phyloP scores from a whole-genome alignment of 129 eudicot species.

The Logfia minima region DNA sequence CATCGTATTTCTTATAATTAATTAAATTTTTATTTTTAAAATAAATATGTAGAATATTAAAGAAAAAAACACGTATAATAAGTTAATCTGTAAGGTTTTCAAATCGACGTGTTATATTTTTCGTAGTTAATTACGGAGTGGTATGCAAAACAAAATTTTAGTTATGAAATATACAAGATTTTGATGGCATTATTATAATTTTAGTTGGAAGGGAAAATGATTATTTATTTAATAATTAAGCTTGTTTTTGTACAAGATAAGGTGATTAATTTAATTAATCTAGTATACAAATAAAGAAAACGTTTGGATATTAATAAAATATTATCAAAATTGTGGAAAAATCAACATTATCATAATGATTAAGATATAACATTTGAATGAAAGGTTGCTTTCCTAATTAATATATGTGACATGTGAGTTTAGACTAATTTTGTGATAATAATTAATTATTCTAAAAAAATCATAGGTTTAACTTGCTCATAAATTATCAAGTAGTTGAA shows the following conservation, averaged over 20 bases:
- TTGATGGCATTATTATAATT: too few species aligned
- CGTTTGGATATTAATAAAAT: too few species aligned
- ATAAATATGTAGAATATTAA: too few species aligned
- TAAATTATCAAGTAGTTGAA: neutral
- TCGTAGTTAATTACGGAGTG: neutral
- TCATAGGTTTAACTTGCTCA: neutral
- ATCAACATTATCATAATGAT: slow-evolving; percentile 14
- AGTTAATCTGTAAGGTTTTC: too few species aligned
- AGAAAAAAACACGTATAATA: too few species aligned
- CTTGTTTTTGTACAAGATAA: too few species aligned
- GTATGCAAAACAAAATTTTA: neutral
- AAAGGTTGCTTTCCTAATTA: slow-evolving; percentile 30
- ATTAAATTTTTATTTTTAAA: too few species aligned
- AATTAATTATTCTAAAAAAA: slow-evolving; percentile 2
- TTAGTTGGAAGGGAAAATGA: neutral
- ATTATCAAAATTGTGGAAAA: neutral
- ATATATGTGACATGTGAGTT: slow-evolving; percentile 22
- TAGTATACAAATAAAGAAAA: too few species aligned
- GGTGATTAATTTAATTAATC: too few species aligned
- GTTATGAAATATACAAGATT: neutral
- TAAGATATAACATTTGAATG: slow-evolving; percentile 29
- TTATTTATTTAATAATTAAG: too few species aligned
- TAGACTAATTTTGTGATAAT: slow-evolving; percentile 8
- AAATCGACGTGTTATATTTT: neutral
- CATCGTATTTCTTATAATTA: neutral